Percentiles rank a stretch among this genome's conserved stretches.
These are phyloP conservation scores for Hypomontagnella monticulosa DNA, from an alignment of 495 filamentous ascomycete species.

Conservation along the genomic window DNA sequence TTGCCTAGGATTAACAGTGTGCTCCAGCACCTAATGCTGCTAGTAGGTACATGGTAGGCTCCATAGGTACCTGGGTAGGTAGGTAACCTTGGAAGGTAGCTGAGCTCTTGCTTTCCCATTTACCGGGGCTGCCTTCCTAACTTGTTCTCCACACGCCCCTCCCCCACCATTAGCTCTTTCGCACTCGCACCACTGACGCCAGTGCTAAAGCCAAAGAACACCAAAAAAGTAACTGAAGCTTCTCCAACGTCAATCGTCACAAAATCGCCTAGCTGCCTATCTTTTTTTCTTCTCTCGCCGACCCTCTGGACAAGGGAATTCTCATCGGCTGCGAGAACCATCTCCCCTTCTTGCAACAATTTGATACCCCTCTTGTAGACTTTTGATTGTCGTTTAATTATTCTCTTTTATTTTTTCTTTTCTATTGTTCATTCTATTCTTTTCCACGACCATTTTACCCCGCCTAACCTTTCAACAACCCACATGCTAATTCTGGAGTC, in stretches of 20 bases:
- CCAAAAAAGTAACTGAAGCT: slow-evolving; percentile 40
- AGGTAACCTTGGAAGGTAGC: slow-evolving; percentile 11
- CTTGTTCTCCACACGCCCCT: slow-evolving; percentile 37
- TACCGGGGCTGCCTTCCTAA: slow-evolving; percentile 34
- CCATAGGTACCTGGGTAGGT: too few species aligned
- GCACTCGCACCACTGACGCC: slow-evolving; percentile 36
- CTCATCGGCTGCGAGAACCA: slow-evolving; percentile 25
- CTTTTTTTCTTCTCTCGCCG: slow-evolving; percentile 2
- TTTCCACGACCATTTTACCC: slow-evolving; percentile 33
- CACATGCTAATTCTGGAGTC: slow-evolving; percentile 52
- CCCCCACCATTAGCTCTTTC: slow-evolving; percentile 41
- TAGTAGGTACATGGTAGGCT: too few species aligned
- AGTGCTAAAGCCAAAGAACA: slow-evolving; percentile 27
- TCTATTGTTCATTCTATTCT: slow-evolving; percentile 3
- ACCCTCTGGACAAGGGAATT: slow-evolving; percentile 22
- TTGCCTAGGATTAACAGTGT: too few species aligned
- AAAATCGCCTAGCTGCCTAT: slow-evolving; percentile 21
- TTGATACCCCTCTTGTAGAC: slow-evolving; percentile 24
- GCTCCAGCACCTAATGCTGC: too few species aligned
- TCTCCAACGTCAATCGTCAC: slow-evolving; percentile 39
- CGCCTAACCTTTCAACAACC: slow-evolving; percentile 41
- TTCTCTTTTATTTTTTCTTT: slow-evolving; percentile 10
- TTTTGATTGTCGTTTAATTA: slow-evolving; percentile 13
- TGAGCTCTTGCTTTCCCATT: slow-evolving; percentile 21
- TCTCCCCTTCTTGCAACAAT: slow-evolving; percentile 20